A percentile compares a stretch with the other conserved stretches of the same genome.
Evolutionary conservation across 306 rosid genomes (phyloP).

Genomic region (Parietaria judaica): DNA sequence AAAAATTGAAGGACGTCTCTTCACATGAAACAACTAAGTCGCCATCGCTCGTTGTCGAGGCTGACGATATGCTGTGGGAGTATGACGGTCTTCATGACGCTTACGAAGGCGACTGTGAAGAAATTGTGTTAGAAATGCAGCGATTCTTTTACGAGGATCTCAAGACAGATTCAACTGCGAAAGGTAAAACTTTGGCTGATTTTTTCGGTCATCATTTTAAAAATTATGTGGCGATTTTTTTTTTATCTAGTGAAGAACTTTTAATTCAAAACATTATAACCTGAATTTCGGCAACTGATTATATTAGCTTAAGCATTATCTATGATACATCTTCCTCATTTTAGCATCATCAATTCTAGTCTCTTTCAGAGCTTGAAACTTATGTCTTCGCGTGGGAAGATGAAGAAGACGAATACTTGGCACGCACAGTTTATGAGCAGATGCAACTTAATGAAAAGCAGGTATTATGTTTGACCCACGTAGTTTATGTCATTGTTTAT

Average conservation of each 20-base stretch:
- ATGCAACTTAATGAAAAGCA: constrained; percentile 60
- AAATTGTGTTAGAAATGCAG: constrained; percentile 67
- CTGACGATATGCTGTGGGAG: constrained; percentile 57
- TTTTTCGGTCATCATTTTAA: not conserved
- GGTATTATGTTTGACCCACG: constrained; percentile 26
- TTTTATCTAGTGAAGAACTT: no score
- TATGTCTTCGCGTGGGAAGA: constrained; percentile 59
- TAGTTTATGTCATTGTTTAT: not conserved
- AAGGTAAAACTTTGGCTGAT: constrained; percentile 28
- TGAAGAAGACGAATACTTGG: constrained; percentile 69
- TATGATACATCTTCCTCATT: not conserved
- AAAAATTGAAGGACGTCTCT: constrained; percentile 44
- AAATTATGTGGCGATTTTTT: not conserved
- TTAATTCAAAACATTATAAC: no score
- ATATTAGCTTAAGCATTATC: not conserved
- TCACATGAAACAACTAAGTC: constrained; percentile 3
- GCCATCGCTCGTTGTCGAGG: constrained; percentile 16
- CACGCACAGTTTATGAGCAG: constrained; percentile 60
- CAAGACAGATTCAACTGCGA: constrained; percentile 22
- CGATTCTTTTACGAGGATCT: constrained; percentile 71
- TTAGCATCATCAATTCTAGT: constrained; percentile 24
- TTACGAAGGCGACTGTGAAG: constrained; percentile 58
- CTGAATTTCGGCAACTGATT: not conserved
- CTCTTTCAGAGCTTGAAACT: constrained; percentile 35
- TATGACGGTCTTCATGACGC: constrained; percentile 42